Percentiles rank a stretch among this genome's conserved stretches.
These are phyloP conservation scores for Mikania micrantha DNA, from an alignment of 129 eudicot genomes.

Conservation along the genomic window DNA sequence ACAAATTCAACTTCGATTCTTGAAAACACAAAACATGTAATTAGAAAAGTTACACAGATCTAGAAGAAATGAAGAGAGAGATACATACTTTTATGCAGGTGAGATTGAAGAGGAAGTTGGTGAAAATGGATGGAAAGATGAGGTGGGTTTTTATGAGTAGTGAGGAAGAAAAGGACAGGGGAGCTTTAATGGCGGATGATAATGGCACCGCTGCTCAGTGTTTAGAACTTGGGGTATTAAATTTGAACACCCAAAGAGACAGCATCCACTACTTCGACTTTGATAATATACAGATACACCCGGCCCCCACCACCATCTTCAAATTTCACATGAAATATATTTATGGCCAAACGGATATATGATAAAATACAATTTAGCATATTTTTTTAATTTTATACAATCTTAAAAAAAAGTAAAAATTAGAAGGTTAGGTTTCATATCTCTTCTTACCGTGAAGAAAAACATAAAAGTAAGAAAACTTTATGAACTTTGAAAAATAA, in stretches of 20 bases:
- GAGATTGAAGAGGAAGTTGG: neutral
- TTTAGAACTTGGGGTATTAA: neutral
- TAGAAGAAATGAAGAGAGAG: neutral
- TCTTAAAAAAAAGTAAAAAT: too few relatives aligned
- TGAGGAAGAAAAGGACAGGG: neutral
- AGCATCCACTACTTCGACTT: neutral
- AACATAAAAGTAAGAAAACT: too few relatives aligned
- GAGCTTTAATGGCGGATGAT: constrained; percentile 16
- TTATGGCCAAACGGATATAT: too few relatives aligned
- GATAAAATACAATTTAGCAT: too few relatives aligned
- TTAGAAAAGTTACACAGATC: neutral
- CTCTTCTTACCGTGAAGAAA: too few relatives aligned
- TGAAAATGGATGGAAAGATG: neutral
- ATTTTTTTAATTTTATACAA: too few relatives aligned
- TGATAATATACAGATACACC: too few relatives aligned
- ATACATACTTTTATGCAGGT: neutral
- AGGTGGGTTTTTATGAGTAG: constrained; percentile 9
- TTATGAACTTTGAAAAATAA: too few relatives aligned
- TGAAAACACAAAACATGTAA: neutral
- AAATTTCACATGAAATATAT: too few relatives aligned
- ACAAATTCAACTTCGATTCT: neutral
- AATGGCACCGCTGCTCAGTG: neutral
- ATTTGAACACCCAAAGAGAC: neutral
- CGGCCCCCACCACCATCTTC: too few relatives aligned
- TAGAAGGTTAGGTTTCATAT: too few relatives aligned